Conservation (phyloP, 179 eudicot genomes). For the Drosera spatulata region DNA sequence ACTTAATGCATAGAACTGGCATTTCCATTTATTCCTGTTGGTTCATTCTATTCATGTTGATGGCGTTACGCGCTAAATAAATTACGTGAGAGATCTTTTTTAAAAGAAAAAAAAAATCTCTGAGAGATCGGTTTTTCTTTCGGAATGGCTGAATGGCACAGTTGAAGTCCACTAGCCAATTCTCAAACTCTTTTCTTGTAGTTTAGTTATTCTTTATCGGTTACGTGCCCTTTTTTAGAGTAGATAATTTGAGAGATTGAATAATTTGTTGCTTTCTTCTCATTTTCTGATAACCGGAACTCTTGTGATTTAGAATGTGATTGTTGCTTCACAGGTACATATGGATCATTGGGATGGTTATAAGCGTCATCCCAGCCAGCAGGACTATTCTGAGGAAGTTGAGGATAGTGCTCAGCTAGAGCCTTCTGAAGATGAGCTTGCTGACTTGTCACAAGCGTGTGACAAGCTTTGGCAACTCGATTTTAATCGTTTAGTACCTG, state of each 20-base stretch:
- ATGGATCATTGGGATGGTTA: constrained; percentile 57
- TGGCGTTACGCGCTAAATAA: too few relatives aligned
- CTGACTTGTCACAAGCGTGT: constrained; percentile 62
- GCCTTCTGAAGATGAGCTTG: constrained; percentile 62
- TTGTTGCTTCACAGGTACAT: constrained; percentile 31
- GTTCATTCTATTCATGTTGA: too few relatives aligned
- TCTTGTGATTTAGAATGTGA: neutral
- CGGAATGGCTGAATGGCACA: too few relatives aligned
- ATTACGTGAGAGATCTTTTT: too few relatives aligned
- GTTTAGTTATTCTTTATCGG: neutral
- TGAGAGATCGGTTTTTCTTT: too few relatives aligned
- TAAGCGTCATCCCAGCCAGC: constrained; percentile 59
- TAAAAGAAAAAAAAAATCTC: too few relatives aligned
- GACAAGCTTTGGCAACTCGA: constrained; percentile 93
- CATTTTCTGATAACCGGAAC: neutral
- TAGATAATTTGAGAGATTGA: neutral
- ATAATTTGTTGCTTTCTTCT: neutral
- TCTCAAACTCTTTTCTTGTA: neutral
- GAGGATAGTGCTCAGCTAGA: constrained; percentile 30
- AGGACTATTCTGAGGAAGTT: constrained; percentile 58
- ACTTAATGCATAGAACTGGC: too few relatives aligned
- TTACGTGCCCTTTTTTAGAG: too few relatives aligned
- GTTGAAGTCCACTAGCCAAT: too few relatives aligned
- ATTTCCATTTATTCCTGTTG: too few relatives aligned
- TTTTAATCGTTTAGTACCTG: constrained; percentile 65